A percentile compares a stretch with the other conserved stretches of the same genome.
phyloP scores from a whole-genome alignment of 805 yeast species.

The Ogataea salicorniae region DNA sequence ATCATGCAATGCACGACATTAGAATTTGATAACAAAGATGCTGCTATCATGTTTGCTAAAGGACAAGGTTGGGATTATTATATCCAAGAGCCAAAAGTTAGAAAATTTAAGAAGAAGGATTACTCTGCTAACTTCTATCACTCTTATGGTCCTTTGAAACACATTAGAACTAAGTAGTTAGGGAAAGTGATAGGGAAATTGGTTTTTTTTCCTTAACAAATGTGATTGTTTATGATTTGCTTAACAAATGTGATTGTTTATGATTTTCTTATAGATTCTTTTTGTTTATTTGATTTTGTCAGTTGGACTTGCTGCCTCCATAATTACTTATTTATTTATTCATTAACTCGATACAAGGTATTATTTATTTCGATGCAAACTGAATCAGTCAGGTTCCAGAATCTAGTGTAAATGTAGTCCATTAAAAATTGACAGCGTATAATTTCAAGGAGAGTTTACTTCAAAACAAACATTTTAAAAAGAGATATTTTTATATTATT shows the following conservation, averaged over 20 bases:
- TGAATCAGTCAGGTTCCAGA: too few species aligned
- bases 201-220: not conserved
- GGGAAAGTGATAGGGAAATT: not conserved
- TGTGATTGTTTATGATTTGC: conserved; percentile 3
- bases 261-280: not conserved
- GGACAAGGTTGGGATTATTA: conserved; percentile 85
- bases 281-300: conserved; percentile 2
- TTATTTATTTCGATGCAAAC: too few species aligned
- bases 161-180: conserved; percentile 63
- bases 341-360: too few species aligned
- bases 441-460: too few species aligned
- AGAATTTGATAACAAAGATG: conserved; percentile 68
- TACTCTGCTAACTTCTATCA: conserved; percentile 70
- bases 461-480: too few species aligned
- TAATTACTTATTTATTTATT: conserved; percentile 1
- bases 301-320: too few species aligned
- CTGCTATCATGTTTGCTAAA: conserved; percentile 73
- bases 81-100: conserved; percentile 74
- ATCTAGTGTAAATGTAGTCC: too few species aligned
- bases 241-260: not conserved
- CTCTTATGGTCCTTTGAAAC: conserved; percentile 66
- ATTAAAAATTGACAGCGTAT: too few species aligned
- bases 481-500: too few species aligned
- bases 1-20: conserved; percentile 76
- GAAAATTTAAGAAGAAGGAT: conserved; percentile 69